These are phyloP conservation scores for Sporothrix brunneoviolacea DNA, from an alignment of 2,329 filamentous ascomycete genomes.

Conservation along the genomic window DNA sequence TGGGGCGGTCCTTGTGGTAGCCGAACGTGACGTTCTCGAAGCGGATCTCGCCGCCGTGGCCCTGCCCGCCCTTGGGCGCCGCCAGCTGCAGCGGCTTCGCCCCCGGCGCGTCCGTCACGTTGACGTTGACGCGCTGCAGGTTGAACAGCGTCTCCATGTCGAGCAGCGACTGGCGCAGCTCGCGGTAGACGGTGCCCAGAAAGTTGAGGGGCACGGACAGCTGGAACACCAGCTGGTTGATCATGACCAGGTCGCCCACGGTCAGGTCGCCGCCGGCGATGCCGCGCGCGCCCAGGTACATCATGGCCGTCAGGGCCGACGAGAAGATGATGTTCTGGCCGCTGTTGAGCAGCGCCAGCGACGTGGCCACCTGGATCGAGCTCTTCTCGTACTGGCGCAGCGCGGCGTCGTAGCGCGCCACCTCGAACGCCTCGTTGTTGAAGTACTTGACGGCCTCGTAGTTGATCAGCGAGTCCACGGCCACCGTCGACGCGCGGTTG, in stretches of 20 bases:
- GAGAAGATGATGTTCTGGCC: slow-evolving; percentile 98
- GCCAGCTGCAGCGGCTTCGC: slow-evolving; percentile 66
- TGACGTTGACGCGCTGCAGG: slow-evolving; percentile 91
- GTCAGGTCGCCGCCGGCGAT: slow-evolving; percentile 76
- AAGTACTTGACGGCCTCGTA: slow-evolving; percentile 99
- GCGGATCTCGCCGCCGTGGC: slow-evolving; percentile 74
- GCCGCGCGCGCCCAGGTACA: slow-evolving; percentile 91
- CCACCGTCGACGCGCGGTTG: slow-evolving; percentile 89
- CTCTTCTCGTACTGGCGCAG: slow-evolving; percentile 82
- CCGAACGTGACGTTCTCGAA: slow-evolving; percentile 96
- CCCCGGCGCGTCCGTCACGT: slow-evolving; percentile 68
- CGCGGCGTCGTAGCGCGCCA: slow-evolving; percentile 81
- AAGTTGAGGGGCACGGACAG: slow-evolving; percentile 96
- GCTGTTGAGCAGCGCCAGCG: slow-evolving; percentile 83
- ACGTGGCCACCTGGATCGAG: slow-evolving; percentile 95
- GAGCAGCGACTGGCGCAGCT: slow-evolving; percentile 85
- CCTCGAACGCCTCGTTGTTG: slow-evolving; percentile 96
- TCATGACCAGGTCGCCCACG: slow-evolving; percentile 95
- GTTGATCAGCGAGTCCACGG: slow-evolving; percentile 95
- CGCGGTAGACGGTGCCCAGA: slow-evolving; percentile 93
- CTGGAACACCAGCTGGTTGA: slow-evolving; percentile 98
- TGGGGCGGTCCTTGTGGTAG: slow-evolving; percentile 80
- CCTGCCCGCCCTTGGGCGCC: background rate
- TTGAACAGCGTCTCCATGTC: slow-evolving; percentile 99
- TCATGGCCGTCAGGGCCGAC: slow-evolving; percentile 88